Evolutionary conservation across 306 rosid species (phyloP).

Genomic region (Cyamopsis tetragonoloba): DNA sequence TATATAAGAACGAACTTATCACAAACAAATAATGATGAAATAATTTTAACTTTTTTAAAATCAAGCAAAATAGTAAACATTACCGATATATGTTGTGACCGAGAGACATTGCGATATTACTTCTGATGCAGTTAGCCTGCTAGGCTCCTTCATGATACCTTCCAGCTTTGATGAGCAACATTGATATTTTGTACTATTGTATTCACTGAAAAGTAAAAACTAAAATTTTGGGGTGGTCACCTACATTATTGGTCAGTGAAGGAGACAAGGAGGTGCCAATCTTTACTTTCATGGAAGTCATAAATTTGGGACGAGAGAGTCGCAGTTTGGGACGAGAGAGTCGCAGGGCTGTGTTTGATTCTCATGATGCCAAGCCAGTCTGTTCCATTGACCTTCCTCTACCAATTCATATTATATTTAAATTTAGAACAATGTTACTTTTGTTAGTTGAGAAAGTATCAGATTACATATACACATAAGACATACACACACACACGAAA

Average conservation of each 20-base stretch:
- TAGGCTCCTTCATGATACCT: neutral
- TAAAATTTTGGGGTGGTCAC: neutral
- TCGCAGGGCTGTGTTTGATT: conserved; percentile 42
- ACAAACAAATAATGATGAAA: neutral
- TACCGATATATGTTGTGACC: conserved; percentile 4
- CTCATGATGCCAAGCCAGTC: conserved; percentile 60
- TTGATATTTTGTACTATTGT: neutral
- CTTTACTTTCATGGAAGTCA: conserved; percentile 57
- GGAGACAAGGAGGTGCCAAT: conserved; percentile 46
- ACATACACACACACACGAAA: neutral
- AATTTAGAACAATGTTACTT: neutral
- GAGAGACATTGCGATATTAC: conserved; percentile 10
- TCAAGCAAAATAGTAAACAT: neutral
- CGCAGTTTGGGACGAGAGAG: no score
- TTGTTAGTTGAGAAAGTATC: no score
- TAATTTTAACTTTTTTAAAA: neutral
- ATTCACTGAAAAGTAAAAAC: neutral
- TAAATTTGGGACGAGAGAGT: conserved; percentile 61
- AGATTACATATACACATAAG: neutral
- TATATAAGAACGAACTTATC: neutral
- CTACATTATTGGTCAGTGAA: conserved; percentile 28
- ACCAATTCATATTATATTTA: neutral
- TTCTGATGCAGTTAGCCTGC: conserved; percentile 6
- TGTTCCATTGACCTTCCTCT: conserved; percentile 33
- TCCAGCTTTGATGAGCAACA: neutral